Evolutionary conservation across 2,329 filamentous ascomycete genomes (phyloP), one percentile per base, ranked within the genome.

Genomic region (Phyllosticta citrichinensis): DNA sequence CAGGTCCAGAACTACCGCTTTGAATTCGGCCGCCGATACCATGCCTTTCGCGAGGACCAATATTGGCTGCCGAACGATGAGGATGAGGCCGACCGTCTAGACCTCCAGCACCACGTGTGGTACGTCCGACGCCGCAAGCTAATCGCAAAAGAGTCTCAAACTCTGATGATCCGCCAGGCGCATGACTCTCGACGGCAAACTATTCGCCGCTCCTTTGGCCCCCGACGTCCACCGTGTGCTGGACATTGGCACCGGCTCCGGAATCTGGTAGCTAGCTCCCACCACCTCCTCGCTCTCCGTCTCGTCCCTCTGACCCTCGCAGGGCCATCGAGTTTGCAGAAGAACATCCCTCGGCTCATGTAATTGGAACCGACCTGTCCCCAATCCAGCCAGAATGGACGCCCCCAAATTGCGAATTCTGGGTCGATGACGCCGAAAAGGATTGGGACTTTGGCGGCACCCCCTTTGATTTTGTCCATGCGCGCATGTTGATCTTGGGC

Each of bases 391-490:
- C 62, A n/a, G 51, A 57, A 52, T 35, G 47, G 30, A 62, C 65
- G 4, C 73, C 73, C 0, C 57, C 57, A 17, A 75, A 75, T 58
- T 69, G 69, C 55, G 65, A 64, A 30, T 74, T 74, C 35, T 61
- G 73, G 6, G 70, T 74, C 51, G 71, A 74, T 50, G 69, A 74
- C 57, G 69, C 65, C 22, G 68, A 71, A 27, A 76, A 81, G 55
- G 77, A 81, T 9, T 87, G 85, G 85, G 70, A 77, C 50, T 82
- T 57, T 20, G 73, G 75, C 8, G 52, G 57, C 11, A 70, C 78
- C 30, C 70, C 69, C 14, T 85, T 83, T 66, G 84, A 87, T 68
- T 80, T 81, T 64, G 80, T 87, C 76, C 76, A 81, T 77, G 68
- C 78, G 67, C 68, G 80, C 65, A 67, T 80, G 74, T 75, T 83